phyloP scores from a whole-genome alignment of 768 basidiomycete genomes.

The Ramaria sp. region DNA sequence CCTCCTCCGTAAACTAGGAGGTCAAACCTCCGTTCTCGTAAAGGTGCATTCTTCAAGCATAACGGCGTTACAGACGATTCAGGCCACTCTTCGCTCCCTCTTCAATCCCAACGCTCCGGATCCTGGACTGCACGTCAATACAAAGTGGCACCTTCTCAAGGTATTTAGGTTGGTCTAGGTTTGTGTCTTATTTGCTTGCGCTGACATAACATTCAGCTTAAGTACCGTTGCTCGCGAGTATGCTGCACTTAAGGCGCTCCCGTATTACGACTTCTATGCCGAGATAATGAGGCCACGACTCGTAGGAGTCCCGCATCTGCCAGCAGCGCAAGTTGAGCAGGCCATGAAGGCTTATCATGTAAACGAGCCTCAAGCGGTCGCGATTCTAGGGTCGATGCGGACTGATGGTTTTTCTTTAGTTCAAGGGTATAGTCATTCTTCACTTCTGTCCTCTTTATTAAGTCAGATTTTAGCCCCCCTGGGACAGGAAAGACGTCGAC shows the following conservation, averaged over 20 bases:
- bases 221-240: constrained; percentile 91
- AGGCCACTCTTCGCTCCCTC: constrained; percentile 50
- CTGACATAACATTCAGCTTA: constrained; percentile 40
- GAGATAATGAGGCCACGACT: constrained; percentile 62
- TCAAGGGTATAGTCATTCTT: constrained; percentile 66
- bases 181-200: constrained; percentile 7
- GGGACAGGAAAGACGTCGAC: constrained; percentile 99
- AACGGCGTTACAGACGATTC: constrained; percentile 34
- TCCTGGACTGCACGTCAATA: constrained; percentile 50
- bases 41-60: constrained; percentile 48
- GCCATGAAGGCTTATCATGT: constrained; percentile 63
- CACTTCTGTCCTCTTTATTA: not conserved
- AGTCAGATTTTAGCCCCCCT: constrained; percentile 54
- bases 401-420: constrained; percentile 79
- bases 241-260: constrained; percentile 70
- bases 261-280: constrained; percentile 70
- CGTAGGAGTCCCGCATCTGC: constrained; percentile 23
- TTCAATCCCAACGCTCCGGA: constrained; percentile 31
- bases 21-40: constrained; percentile 48
- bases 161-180: constrained; percentile 58
- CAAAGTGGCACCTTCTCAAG: constrained; percentile 67
- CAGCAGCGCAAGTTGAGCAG: constrained; percentile 41
- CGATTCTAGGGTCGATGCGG: constrained; percentile 66
- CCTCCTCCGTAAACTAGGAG: constrained; percentile 53
- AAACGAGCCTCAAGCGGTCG: constrained; percentile 91